These are phyloP conservation scores for Candida koratica DNA, from an alignment of 805 yeast genomes.

Conservation along the genomic window DNA sequence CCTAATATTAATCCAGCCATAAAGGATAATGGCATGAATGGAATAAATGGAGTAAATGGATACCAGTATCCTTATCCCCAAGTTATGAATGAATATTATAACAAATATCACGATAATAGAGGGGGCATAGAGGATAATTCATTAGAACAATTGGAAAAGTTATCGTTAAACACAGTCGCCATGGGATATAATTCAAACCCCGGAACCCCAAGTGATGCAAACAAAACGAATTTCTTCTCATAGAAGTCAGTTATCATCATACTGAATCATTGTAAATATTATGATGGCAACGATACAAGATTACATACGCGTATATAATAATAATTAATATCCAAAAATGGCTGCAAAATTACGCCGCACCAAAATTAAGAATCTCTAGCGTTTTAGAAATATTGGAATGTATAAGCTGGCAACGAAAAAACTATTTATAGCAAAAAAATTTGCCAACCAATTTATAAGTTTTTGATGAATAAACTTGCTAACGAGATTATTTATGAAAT, in stretches of 20 bases:
- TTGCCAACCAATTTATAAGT: not conserved
- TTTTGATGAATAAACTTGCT: not conserved
- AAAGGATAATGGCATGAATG: conserved; percentile 1
- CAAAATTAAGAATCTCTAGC: not conserved
- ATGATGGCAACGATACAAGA: conserved; percentile 4
- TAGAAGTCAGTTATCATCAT: no score
- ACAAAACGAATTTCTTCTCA: conserved; percentile 9
- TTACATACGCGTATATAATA: no score
- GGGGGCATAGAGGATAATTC: conserved; percentile 3
- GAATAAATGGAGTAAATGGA: conserved; percentile 2
- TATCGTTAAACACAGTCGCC: conserved; percentile 45
- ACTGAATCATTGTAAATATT: conserved; percentile 5
- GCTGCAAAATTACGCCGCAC: conserved; percentile 1
- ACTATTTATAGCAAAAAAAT: no score
- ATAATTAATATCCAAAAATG: conserved; percentile 6
- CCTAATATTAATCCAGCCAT: not conserved
- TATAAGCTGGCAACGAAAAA: no score
- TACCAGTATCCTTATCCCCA: conserved; percentile 3
- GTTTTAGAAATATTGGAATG: no score
- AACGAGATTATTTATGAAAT: conserved; percentile 2
- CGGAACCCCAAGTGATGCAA: conserved; percentile 26
- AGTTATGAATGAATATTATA: conserved; percentile 4
- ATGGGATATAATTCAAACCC: conserved; percentile 44
- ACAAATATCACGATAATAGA: conserved; percentile 24
- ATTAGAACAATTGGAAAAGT: conserved; percentile 38